These are phyloP conservation scores for Meredithiella fracta DNA, from an alignment of 2,329 filamentous ascomycete genomes.

Conservation along the genomic window DNA sequence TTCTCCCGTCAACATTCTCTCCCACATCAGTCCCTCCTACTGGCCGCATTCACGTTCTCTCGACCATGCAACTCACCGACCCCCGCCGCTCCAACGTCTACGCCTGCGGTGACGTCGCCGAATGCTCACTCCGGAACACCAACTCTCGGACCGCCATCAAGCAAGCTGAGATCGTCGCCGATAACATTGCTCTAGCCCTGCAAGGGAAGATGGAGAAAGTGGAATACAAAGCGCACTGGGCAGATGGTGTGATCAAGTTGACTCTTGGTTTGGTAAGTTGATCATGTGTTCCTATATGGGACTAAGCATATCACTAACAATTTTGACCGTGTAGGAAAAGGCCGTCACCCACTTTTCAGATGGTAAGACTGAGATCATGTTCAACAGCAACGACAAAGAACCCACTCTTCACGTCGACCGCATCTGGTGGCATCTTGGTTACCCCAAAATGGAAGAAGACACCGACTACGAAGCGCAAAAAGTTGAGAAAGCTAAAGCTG, in stretches of 20 bases:
- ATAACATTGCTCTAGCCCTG: conserved; percentile 36
- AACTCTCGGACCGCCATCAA: conserved; percentile 38
- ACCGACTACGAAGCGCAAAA: not conserved
- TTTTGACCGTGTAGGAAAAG: conserved; percentile 24
- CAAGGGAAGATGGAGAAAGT: conserved; percentile 23
- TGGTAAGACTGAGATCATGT: conserved; percentile 28
- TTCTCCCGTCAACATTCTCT: conserved; percentile 28
- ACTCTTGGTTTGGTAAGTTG: conserved; percentile 34
- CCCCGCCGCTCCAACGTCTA: conserved; percentile 35
- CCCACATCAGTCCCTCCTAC: conserved; percentile 28
- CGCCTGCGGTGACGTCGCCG: conserved; percentile 47
- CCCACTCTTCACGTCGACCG: conserved; percentile 28
- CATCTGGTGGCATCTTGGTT: conserved; percentile 28
- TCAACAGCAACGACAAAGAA: conserved; percentile 26
- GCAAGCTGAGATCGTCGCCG: conserved; percentile 36
- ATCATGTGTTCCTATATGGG: not conserved
- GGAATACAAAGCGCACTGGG: conserved; percentile 28
- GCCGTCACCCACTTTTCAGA: conserved; percentile 29
- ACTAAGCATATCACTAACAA: not conserved
- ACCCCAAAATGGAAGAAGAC: conserved; percentile 27
- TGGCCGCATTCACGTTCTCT: conserved; percentile 36
- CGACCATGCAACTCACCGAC: conserved; percentile 40
- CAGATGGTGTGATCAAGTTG: conserved; percentile 35
- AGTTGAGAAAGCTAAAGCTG: not conserved
- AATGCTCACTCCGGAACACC: conserved; percentile 29